phyloP scores from a whole-genome alignment of 129 eudicot genomes.

The Lonicera japonica region DNA sequence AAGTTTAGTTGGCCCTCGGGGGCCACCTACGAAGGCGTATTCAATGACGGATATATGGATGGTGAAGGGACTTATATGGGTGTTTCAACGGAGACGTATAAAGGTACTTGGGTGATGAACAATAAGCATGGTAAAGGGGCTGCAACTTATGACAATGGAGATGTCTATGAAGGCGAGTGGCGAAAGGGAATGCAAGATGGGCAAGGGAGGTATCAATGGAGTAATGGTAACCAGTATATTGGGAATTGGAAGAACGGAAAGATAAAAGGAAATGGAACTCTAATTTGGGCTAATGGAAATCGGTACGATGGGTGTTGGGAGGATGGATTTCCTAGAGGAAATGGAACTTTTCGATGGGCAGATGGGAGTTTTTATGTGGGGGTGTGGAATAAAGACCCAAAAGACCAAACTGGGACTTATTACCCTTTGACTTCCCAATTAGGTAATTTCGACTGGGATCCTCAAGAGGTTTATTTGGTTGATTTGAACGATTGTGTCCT shows the following conservation, averaged over 20 bases:
- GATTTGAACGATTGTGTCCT: conserved; percentile 48
- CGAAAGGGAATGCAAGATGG: conserved; percentile 64
- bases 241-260: conserved; percentile 89
- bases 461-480: conserved; percentile 45
- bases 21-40: conserved; percentile 76
- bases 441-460: conserved; percentile 59
- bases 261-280: conserved; percentile 66
- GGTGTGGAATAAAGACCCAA: conserved; percentile 59
- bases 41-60: conserved; percentile 67
- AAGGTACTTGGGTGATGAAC: conserved; percentile 68
- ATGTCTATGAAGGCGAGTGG: conserved; percentile 80
- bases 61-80: conserved; percentile 65
- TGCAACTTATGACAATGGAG: conserved; percentile 44
- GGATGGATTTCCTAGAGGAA: conserved; percentile 76
- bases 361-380: conserved; percentile 89
- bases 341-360: conserved; percentile 67
- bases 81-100: neutral
- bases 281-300: conserved; percentile 78
- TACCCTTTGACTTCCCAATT: conserved; percentile 39
- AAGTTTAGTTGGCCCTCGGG: conserved; percentile 85
- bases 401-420: conserved; percentile 61
- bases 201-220: conserved; percentile 78
- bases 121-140: conserved; percentile 76
- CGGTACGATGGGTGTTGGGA: conserved; percentile 85
- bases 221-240: conserved; percentile 58